Base-by-base conservation (phyloP, 345 rosid genomes). In the Acer negundo region DNA sequence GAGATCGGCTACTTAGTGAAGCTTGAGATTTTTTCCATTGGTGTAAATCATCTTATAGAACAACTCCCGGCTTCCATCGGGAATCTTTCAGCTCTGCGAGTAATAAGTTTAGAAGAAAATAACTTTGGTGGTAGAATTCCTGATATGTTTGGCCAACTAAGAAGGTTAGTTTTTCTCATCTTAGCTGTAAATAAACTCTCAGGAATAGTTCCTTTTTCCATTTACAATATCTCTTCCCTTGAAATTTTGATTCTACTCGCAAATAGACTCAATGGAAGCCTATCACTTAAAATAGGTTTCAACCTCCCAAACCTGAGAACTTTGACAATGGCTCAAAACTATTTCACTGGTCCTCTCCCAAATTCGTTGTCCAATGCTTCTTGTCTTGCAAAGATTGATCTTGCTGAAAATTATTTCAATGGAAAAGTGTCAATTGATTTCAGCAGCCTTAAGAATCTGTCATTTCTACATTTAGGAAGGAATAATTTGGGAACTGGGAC, bases 41-140 rank as follows among this genome's bases (percentile, higher is more conserved):
- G 20, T 1, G 0, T 1, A 10, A 81, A 81, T 42, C 31, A 22
- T 20, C 69, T 78, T 0, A n/a, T 35, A 7, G 76, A 79, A 12
- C n/a, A n/a, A 1, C 22, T 81, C 46, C 85, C 84, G 0, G 26
- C 65, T 24, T 78, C 73, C 12, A 7, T 84, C 5, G 82, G 79
- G 16, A 81, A 79, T 70, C 13, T 76, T 1, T 70, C 73, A 20
- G 59, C 73, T 2, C 72, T 80, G 10, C 46, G 22, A 19, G 47
- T 10, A 10, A n/a, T 79, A 10, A 44, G 7, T 26, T 3, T 74
- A 2, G 23, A 3, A 12, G 19, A 28, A 4, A 83, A 83, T 51
- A 47, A 49, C 3, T 56, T 83, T 20, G 13, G 8, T 2, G 85
- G 85, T 2, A 61, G 15, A 24, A 63, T 83, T 28, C 80, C 82